Evolutionary conservation across 495 filamentous ascomycete species (phyloP), one percentile per base, ranked within the genome.

Genomic region (Neurospora sp.): DNA sequence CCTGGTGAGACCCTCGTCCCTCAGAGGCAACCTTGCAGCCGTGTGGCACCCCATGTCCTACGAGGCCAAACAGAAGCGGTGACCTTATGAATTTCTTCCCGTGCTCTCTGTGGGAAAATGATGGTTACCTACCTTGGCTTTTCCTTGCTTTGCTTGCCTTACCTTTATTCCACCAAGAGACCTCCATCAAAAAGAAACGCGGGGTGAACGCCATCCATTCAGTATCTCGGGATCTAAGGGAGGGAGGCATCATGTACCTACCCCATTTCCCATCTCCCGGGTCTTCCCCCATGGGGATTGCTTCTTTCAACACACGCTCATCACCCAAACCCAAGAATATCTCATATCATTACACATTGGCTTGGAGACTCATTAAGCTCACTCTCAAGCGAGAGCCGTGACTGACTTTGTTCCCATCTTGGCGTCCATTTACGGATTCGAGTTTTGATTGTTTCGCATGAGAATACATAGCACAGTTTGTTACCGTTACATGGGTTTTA

Each of bases 11-110:
- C 70, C 72, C 43, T 66, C 28, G 28, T 66, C 28, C 28, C 15
- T 62, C 1, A 40, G 74, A 76, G 73, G 75, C 74, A 74, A 74
- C 75, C 72, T 73, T 71, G 70, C 69, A 73, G 72, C 74, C 72
- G 74, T 73, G 74, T 76, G 74, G 71, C 73, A 75, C 73, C 73
- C 71, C 43, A 71, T 34, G 54, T 66, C 28, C 28, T 34, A 66
- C 28, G 31, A 28, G 24, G 24, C 70, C 70, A 28, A 31, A 39
- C 39, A 54, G 24, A 71, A 43, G 70, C 54, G 54, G 54, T 66
- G 54, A 66, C 54, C 54, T 34, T 66, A 66, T 66, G 54, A 66
- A 31, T 66, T 66, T 31, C 15, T 66, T 66, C 15, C 31, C 54
- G 13, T 66, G 48, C 48, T 24, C 21, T 5, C 48, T 28, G 28